Base-by-base conservation (phyloP, 208 protist genomes). In the Strigomonas culicis region DNA sequence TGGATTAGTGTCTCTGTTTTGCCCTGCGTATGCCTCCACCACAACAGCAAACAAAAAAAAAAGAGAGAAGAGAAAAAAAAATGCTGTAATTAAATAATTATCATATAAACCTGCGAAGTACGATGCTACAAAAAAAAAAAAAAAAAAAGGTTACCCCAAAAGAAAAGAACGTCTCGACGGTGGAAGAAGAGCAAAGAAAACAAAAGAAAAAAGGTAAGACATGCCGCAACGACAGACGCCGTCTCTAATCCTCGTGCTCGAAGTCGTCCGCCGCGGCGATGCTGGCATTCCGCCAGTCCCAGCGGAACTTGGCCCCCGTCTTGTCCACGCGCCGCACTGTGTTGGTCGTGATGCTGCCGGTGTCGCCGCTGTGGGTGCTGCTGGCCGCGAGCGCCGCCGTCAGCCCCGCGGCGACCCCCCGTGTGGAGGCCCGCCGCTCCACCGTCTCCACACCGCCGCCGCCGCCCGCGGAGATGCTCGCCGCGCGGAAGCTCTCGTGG, bases 211-310 rank as follows among this genome's bases (percentile, higher is more conserved):
- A 39, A 47, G 41, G 19, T 21, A 47, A 47, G 25, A 55, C 17
- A 55, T 30, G 25, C 8, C 17, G 25, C 17, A 55, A 55, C 13
- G 25, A 55, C 13, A 27, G 49, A 55, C 27, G 25, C 24, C 27
- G 25, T 13, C 27, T 21, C 21, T 21, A 31, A 51, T 51, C 46
- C 15, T 51, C 17, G 4, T 4, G 4, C 4, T 51, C 17, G 17
- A 51, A 25, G 22, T 86, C 80, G 1, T 72, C 70, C 13, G 59
- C 64, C 21, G 76, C 58, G 22, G 82, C 70, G 4, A 72, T 34
- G 31, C 31, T 49, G 19, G 57, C 65, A 44, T 63, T 74, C 27
- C 68, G 72, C 80, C 80, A 86, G 58, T 80, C 77, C 76, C 76
- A 83, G 4, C 69, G 63, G 68, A 75, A 83, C 25, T 51, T 58